Conservation (phyloP, 805 yeast species). For the Sugiyamaella mastotermitis region DNA sequence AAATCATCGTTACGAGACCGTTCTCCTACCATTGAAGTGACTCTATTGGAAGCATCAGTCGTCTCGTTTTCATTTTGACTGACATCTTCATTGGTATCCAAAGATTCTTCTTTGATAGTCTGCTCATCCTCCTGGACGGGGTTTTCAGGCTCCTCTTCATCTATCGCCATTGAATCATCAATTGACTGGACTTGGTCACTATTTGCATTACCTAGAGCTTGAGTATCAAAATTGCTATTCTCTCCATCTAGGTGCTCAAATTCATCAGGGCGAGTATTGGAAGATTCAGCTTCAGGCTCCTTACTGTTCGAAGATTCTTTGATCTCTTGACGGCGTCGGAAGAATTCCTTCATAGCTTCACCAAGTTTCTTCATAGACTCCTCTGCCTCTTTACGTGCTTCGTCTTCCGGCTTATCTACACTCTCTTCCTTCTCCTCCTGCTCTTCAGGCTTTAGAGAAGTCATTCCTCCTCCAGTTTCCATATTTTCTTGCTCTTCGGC, state of each 20-base stretch:
- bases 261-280: constrained; percentile 66
- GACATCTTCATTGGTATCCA: constrained; percentile 29
- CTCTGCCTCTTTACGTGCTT: constrained; percentile 30
- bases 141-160: constrained; percentile 29
- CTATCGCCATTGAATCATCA: constrained; percentile 35
- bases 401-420: constrained; percentile 54
- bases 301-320: constrained; percentile 54
- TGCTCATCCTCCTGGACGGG: constrained; percentile 25
- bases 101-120: constrained; percentile 18
- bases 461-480: constrained; percentile 81
- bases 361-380: constrained; percentile 82
- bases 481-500: constrained; percentile 78
- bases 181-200: constrained; percentile 73
- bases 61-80: constrained; percentile 23
- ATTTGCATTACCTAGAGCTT: constrained; percentile 87
- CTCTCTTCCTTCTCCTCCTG: constrained; percentile 56
- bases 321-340: constrained; percentile 84
- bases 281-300: constrained; percentile 32
- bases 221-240: constrained; percentile 72
- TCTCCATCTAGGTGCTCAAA: constrained; percentile 47
- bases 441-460: constrained; percentile 84
- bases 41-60: constrained; percentile 7
- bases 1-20: constrained; percentile 8
- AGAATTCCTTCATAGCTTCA: constrained; percentile 85
- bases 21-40: constrained; percentile 21